These are phyloP conservation scores for Limnanthes douglasii DNA, from an alignment of 345 rosid genomes.

Conservation along the genomic window DNA sequence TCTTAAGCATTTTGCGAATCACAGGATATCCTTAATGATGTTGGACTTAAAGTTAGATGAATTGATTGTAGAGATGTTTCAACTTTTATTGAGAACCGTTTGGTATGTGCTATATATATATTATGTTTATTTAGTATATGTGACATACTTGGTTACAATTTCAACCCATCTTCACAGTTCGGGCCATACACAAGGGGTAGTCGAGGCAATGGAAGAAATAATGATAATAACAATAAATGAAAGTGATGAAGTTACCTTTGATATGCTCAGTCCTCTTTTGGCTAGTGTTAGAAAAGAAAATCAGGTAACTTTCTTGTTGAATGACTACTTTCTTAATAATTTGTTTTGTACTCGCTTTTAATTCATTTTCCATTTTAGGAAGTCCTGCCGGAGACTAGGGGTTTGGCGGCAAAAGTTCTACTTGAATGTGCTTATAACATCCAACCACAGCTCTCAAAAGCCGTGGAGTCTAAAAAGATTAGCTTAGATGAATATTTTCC, in stretches of 20 bases:
- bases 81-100: constrained; percentile 28
- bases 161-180: constrained; percentile 14
- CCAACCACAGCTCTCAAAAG: constrained; percentile 36
- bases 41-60: constrained; percentile 59
- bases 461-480: constrained; percentile 21
- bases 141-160: constrained; percentile 1
- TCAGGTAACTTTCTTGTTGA: constrained; percentile 32
- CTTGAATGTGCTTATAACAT: constrained; percentile 40
- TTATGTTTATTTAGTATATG: not conserved
- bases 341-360: not conserved
- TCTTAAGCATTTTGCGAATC: constrained; percentile 53
- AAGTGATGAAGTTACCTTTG: constrained; percentile 41
- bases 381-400: constrained; percentile 28
- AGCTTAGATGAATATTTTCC: constrained; percentile 44
- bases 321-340: constrained; percentile 2
- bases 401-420: constrained; percentile 36
- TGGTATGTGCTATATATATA: constrained; percentile 21
- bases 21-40: constrained; percentile 63
- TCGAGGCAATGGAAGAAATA: constrained; percentile 50
- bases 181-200: constrained; percentile 40
- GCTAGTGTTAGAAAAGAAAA: constrained; percentile 45
- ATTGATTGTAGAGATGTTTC: constrained; percentile 52
- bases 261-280: constrained; percentile 42
- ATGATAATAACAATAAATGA: constrained; percentile 56
- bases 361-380: constrained; percentile 18